Percentiles rank a stretch among this genome's conserved stretches.
Evolutionary conservation across 1,284 basidiomycete species (phyloP).

Genomic region (Melanopsichium pennsylvanicum): DNA sequence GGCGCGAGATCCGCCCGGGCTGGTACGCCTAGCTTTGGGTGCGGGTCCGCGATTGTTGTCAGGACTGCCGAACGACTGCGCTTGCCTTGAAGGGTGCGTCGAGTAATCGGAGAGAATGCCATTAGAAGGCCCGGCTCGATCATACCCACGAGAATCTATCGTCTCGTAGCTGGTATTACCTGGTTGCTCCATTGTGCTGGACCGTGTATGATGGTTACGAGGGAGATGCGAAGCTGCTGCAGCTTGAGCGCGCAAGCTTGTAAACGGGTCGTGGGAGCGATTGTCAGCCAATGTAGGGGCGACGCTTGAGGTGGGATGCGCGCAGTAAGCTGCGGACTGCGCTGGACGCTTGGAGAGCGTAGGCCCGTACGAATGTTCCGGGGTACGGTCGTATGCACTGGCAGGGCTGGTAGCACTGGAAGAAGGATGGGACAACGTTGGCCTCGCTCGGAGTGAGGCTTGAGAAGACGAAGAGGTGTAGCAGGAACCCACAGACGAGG

Average conservation of each 20-base stretch:
- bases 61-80: slow-evolving; percentile 21
- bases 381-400: slow-evolving; percentile 19
- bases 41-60: slow-evolving; percentile 30
- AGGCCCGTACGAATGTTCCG: slow-evolving; percentile 1
- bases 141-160: slow-evolving; percentile 3
- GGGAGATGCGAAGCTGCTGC: slow-evolving; percentile 5
- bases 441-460: slow-evolving; percentile 17
- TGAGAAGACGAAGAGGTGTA: slow-evolving; percentile 40
- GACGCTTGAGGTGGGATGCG: neutral
- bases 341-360: slow-evolving; percentile 13
- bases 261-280: neutral
- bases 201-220: neutral
- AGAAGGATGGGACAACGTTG: slow-evolving; percentile 25
- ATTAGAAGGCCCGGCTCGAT: slow-evolving; percentile 11
- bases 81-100: neutral
- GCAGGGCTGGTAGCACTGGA: slow-evolving; percentile 41
- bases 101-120: neutral
- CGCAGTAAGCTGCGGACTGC: neutral
- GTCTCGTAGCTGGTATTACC: slow-evolving; percentile 5
- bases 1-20: slow-evolving; percentile 43
- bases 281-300: neutral
- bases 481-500: slow-evolving; percentile 43
- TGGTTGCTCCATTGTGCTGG: slow-evolving; percentile 15
- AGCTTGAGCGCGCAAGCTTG: neutral
- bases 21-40: slow-evolving; percentile 37